A percentile compares a stretch with the other conserved stretches of the same genome.
Conservation (phyloP, 2,329 filamentous ascomycete species). For the Pseudocercospora pini-densiflorae region DNA sequence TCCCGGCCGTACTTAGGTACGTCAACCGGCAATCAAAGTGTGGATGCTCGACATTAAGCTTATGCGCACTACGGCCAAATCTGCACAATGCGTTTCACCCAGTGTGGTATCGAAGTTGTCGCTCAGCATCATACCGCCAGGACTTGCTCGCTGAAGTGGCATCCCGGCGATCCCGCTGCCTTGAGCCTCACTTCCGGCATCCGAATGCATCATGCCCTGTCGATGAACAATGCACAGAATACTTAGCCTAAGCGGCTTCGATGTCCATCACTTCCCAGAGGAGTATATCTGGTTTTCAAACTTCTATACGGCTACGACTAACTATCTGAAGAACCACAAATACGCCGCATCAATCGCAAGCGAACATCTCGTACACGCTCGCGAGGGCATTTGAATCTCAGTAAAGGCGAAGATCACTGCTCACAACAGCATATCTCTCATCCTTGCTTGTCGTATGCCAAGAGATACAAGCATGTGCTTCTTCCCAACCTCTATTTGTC, state of each 20-base stretch:
- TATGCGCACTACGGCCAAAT: background rate
- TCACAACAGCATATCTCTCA: background rate
- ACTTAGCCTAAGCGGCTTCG: background rate
- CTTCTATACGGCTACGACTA: constrained; percentile 4
- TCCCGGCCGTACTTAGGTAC: background rate
- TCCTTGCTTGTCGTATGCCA: background rate
- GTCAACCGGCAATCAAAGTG: background rate
- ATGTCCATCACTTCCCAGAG: constrained; percentile 2
- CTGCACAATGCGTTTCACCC: background rate
- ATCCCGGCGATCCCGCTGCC: background rate
- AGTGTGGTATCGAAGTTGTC: background rate
- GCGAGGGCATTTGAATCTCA: background rate
- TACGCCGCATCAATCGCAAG: background rate
- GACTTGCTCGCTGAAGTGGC: background rate
- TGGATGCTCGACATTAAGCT: background rate
- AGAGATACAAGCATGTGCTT: background rate
- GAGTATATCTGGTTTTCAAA: background rate
- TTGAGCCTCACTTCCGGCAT: background rate
- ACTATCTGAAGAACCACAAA: background rate
- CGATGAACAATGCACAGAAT: background rate
- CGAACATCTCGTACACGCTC: background rate
- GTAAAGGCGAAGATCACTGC: background rate
- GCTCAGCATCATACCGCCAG: background rate
- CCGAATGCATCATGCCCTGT: background rate
- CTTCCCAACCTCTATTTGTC: background rate